A percentile compares a stretch with the other conserved stretches of the same genome.
Evolutionary conservation across 805 yeast species (phyloP).

Genomic region (Diddensiella transvaalensis): DNA sequence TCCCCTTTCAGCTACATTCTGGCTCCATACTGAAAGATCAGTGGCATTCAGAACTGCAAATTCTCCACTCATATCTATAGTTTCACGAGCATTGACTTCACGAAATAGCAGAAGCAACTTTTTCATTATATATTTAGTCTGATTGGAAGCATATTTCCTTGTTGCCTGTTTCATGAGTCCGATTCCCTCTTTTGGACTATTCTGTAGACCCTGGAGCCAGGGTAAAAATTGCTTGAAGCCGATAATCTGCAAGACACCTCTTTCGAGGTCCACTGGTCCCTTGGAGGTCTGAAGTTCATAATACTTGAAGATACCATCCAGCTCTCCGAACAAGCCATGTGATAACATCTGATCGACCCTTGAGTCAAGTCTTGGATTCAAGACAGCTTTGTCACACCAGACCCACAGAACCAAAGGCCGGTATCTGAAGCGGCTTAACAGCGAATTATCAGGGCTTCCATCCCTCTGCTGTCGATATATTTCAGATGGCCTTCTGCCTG

Average conservation of each 20-base stretch:
- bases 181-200: constrained; percentile 44
- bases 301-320: constrained; percentile 52
- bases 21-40: constrained; percentile 59
- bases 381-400: constrained; percentile 55
- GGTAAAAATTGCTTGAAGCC: constrained; percentile 61
- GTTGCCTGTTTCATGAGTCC: constrained; percentile 81
- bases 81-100: constrained; percentile 43
- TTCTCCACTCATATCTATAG: constrained; percentile 59
- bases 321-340: constrained; percentile 67
- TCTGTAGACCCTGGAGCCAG: constrained; percentile 22
- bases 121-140: constrained; percentile 86
- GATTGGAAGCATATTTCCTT: constrained; percentile 80
- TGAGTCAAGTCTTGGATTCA: constrained; percentile 62
- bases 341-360: constrained; percentile 83
- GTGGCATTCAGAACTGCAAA: constrained; percentile 74
- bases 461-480: constrained; percentile 59
- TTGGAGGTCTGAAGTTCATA: constrained; percentile 14
- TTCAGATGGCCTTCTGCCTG: constrained; percentile 67
- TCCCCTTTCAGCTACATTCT: constrained; percentile 56
- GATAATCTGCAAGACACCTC: constrained; percentile 91
- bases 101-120: constrained; percentile 58
- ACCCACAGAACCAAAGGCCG: constrained; percentile 69
- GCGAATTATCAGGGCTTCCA: background rate
- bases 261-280: constrained; percentile 51
- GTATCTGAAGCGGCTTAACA: constrained; percentile 23